A percentile compares a stretch with the other conserved stretches of the same genome.
Conservation (phyloP, 805 yeast species). For the Zygoascus biomembranicola region DNA sequence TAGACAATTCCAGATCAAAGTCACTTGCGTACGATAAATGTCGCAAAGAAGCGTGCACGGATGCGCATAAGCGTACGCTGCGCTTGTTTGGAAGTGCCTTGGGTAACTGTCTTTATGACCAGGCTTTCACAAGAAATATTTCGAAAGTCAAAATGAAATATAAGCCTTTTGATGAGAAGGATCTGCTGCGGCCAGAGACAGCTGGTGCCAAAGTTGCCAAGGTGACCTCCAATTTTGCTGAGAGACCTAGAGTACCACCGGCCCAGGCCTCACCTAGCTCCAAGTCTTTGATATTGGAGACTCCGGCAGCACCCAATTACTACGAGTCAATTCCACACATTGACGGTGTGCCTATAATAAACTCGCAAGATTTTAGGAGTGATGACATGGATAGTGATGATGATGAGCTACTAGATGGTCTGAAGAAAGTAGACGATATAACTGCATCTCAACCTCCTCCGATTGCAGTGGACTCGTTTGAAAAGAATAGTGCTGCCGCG, state of each 20-base stretch:
- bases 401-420: slow-evolving; percentile 7
- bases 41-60: slow-evolving; percentile 78
- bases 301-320: background rate
- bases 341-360: background rate
- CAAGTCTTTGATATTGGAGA: background rate
- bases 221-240: background rate
- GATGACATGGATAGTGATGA: slow-evolving; percentile 3
- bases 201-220: background rate
- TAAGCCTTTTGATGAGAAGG: background rate
- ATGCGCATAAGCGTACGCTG: slow-evolving; percentile 70
- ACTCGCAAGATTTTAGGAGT: slow-evolving; percentile 3
- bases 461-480: background rate
- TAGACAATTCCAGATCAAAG: slow-evolving; percentile 42
- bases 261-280: slow-evolving; percentile 1
- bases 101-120: slow-evolving; percentile 40
- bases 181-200: background rate
- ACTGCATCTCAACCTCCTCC: background rate
- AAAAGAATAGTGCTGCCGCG: background rate
- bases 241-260: slow-evolving; percentile 12
- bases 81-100: slow-evolving; percentile 72
- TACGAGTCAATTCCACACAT: background rate
- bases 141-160: background rate
- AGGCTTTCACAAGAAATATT: slow-evolving; percentile 20
- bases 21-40: slow-evolving; percentile 74
- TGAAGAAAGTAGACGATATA: slow-evolving; percentile 5